These are phyloP conservation scores for Colletotrichum sp. DNA, from an alignment of 2,329 filamentous ascomycete genomes.

Conservation along the genomic window DNA sequence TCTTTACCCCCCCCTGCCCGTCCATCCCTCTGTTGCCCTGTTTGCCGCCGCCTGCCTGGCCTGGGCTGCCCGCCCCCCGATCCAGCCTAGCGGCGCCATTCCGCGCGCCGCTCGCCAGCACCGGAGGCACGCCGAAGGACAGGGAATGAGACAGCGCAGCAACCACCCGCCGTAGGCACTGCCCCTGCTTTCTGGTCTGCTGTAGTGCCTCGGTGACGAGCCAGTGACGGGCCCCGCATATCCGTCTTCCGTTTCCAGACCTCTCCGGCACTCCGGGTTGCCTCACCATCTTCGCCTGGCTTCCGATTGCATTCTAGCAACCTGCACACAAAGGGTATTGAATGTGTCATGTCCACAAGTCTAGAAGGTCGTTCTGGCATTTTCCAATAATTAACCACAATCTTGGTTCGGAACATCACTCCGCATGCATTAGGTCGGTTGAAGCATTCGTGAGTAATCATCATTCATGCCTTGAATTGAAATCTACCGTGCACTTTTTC, in stretches of 20 bases:
- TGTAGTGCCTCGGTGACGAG: neutral
- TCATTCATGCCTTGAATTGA: neutral
- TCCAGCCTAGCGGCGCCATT: conserved; percentile 1
- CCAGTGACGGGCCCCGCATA: neutral
- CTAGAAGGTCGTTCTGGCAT: neutral
- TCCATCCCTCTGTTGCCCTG: neutral
- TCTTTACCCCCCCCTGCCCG: neutral
- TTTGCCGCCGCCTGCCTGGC: neutral
- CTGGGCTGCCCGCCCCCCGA: neutral
- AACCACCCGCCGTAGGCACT: neutral
- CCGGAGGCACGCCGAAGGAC: neutral
- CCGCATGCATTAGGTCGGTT: neutral
- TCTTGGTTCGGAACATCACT: neutral
- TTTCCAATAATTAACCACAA: neutral
- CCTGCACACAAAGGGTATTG: neutral
- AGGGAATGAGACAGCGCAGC: neutral
- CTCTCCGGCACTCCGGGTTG: neutral
- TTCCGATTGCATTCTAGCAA: neutral
- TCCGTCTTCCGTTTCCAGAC: neutral
- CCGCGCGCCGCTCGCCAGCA: neutral
- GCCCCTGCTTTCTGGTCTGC: neutral
- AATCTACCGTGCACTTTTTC: neutral
- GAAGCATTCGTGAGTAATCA: neutral
- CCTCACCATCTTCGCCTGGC: neutral
- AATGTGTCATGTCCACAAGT: neutral